Percentiles rank a stretch among this genome's conserved stretches.
Evolutionary conservation across 1,284 basidiomycete genomes (phyloP).

Genomic region (Pyrrhoderma noxium): DNA sequence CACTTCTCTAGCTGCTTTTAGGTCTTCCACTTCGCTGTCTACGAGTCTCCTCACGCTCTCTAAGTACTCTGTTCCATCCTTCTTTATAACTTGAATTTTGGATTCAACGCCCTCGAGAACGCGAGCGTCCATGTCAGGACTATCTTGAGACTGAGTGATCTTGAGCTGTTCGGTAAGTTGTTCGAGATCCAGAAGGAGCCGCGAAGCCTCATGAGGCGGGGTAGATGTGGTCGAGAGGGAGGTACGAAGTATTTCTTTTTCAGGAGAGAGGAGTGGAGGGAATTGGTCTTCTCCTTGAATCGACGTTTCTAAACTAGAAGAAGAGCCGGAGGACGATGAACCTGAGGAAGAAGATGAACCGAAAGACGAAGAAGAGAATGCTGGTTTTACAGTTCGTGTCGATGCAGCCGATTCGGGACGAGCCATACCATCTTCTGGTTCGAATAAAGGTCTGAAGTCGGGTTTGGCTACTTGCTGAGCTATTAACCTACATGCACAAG

Average conservation of each 20-base stretch:
- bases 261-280: slow-evolving; percentile 1
- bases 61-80: slow-evolving; percentile 38
- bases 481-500: slow-evolving; percentile 41
- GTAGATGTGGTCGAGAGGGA: background rate
- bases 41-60: slow-evolving; percentile 43
- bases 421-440: slow-evolving; percentile 35
- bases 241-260: slow-evolving; percentile 3
- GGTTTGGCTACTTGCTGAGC: slow-evolving; percentile 58
- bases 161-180: slow-evolving; percentile 3
- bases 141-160: slow-evolving; percentile 16
- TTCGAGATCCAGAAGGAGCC: slow-evolving; percentile 5
- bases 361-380: slow-evolving; percentile 28
- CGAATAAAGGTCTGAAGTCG: slow-evolving; percentile 54
- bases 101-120: slow-evolving; percentile 39
- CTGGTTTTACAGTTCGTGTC: slow-evolving; percentile 46
- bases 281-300: slow-evolving; percentile 2
- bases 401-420: slow-evolving; percentile 50
- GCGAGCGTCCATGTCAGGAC: slow-evolving; percentile 24
- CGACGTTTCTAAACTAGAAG: background rate
- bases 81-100: slow-evolving; percentile 39
- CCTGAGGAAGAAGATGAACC: slow-evolving; percentile 37
- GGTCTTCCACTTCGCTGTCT: slow-evolving; percentile 41
- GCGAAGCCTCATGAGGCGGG: background rate
- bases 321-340: slow-evolving; percentile 30
- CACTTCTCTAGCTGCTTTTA: slow-evolving; percentile 38